phyloP scores from a whole-genome alignment of 345 rosid genomes.

The Citrus cavaleriei region DNA sequence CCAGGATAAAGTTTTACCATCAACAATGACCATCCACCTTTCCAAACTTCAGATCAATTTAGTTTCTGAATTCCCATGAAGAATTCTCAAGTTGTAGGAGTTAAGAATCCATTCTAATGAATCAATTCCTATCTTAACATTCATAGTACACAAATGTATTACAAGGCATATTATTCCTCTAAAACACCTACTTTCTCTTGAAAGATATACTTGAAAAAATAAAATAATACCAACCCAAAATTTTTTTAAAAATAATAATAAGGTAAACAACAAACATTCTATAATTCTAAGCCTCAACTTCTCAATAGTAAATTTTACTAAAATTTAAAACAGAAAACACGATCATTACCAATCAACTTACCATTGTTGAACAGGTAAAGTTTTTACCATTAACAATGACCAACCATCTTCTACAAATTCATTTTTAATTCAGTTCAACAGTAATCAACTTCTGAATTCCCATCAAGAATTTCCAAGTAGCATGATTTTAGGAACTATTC shows the following conservation, averaged over 20 bases:
- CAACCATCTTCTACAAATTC: background rate
- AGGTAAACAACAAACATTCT: background rate
- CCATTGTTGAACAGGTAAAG: background rate
- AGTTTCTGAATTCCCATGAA: background rate
- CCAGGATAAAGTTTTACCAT: background rate
- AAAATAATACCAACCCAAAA: background rate
- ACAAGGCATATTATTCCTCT: background rate
- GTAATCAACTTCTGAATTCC: background rate
- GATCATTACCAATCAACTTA: background rate
- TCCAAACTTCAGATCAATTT: background rate
- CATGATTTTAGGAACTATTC: background rate
- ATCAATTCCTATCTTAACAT: background rate
- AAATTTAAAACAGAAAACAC: background rate
- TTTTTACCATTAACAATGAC: background rate
- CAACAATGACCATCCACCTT: background rate
- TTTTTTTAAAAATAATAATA: background rate
- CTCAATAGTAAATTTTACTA: background rate
- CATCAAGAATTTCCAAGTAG: background rate
- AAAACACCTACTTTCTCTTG: background rate
- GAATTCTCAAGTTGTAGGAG: background rate
- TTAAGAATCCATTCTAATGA: background rate
- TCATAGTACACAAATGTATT: background rate
- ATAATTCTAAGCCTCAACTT: background rate
- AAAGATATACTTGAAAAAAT: background rate
- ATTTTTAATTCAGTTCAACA: background rate